A percentile compares a stretch with the other conserved stretches of the same genome.
phyloP scores from a whole-genome alignment of 192 early-diverging fungal species.

The Linnemannia hyalina region DNA sequence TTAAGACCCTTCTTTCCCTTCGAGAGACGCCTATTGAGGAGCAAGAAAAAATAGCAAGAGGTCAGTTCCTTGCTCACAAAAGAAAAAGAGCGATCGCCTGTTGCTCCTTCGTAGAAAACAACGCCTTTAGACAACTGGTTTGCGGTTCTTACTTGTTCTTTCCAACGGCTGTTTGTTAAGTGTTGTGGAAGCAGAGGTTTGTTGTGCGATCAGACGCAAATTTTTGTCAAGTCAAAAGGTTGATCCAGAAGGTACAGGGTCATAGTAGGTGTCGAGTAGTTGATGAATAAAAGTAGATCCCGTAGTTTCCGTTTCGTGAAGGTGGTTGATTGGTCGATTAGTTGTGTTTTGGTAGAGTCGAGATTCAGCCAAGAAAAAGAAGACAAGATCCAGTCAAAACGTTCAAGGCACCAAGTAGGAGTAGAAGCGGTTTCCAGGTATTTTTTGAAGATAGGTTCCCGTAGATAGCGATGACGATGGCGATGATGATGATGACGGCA shows the following conservation, averaged over 20 bases:
- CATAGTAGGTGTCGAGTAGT: neutral
- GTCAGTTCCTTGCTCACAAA: neutral
- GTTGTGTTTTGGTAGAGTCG: neutral
- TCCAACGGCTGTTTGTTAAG: conserved; percentile 46
- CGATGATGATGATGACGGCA: neutral
- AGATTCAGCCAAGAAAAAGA: neutral
- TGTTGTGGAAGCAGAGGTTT: neutral
- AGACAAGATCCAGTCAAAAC: neutral
- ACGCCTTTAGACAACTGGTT: neutral
- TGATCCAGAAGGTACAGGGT: neutral
- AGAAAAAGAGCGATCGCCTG: neutral
- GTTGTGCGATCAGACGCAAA: conserved; percentile 15
- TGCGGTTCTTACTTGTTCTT: conserved; percentile 54
- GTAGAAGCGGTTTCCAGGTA: conserved; percentile 1
- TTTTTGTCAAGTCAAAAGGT: conserved; percentile 4
- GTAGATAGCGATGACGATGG: neutral
- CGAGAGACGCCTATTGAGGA: conserved; percentile 85
- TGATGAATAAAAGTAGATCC: conserved; percentile 8
- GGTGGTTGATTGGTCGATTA: neutral
- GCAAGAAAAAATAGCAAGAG: neutral
- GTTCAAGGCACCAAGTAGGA: neutral
- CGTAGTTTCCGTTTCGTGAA: conserved; percentile 11
- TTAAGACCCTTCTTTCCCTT: conserved; percentile 99
- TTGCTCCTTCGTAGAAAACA: too few relatives aligned
- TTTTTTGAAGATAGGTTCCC: conserved; percentile 8